phyloP scores from a whole-genome alignment of 2,329 filamentous ascomycete genomes.

The Aspergillus tanneri region DNA sequence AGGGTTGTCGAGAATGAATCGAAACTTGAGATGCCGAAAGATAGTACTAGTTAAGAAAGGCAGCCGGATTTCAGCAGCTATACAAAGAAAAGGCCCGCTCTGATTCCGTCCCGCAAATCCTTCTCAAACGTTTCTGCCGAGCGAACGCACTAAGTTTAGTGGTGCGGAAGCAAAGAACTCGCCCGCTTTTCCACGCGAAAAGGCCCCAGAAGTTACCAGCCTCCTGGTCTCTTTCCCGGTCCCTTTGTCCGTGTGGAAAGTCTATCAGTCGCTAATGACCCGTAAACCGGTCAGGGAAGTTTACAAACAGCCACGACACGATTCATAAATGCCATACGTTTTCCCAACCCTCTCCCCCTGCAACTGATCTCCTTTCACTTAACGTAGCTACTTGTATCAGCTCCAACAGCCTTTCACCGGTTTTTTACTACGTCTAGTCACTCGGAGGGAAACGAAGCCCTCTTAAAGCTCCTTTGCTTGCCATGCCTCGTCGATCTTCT shows the following conservation, averaged over 20 bases:
- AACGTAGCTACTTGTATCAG: slow-evolving; percentile 12
- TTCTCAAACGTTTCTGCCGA: slow-evolving; percentile 14
- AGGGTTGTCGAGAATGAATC: not conserved
- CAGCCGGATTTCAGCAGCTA: not conserved
- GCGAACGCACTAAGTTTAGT: slow-evolving; percentile 21
- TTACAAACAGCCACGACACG: slow-evolving; percentile 7
- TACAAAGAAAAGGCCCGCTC: slow-evolving; percentile 6
- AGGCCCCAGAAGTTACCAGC: slow-evolving; percentile 30
- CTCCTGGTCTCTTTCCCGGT: slow-evolving; percentile 22
- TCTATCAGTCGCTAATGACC: slow-evolving; percentile 22
- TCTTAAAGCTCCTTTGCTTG: slow-evolving; percentile 5
- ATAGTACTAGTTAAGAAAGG: not conserved
- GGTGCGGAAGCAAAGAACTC: slow-evolving; percentile 20
- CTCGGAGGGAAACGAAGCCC: not conserved
- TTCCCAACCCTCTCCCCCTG: not conserved
- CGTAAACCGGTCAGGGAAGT: slow-evolving; percentile 11
- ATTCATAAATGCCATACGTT: slow-evolving; percentile 10
- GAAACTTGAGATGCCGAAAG: not conserved
- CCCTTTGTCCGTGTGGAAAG: slow-evolving; percentile 20
- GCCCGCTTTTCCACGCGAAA: slow-evolving; percentile 25
- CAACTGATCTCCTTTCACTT: not conserved
- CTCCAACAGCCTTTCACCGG: not conserved
- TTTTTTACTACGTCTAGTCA: not conserved
- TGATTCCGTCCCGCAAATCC: slow-evolving; percentile 12
- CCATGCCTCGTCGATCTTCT: slow-evolving; percentile 41